Evolutionary conservation across 768 basidiomycete genomes (phyloP), one percentile per base, ranked within the genome.

Genomic region (Nidularia sp.): DNA sequence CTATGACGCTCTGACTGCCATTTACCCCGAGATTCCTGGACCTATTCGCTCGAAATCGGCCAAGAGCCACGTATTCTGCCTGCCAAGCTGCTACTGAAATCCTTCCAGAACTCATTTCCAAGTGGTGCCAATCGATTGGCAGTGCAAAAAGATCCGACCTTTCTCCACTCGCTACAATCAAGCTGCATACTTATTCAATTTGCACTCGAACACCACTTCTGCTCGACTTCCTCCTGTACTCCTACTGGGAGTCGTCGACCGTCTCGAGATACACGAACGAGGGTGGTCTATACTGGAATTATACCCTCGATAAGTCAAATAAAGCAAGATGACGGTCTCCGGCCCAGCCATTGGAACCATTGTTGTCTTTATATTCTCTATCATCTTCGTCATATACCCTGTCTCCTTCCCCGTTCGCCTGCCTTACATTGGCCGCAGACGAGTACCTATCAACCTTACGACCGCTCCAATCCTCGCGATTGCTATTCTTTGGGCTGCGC

Each of bases 401-500:
- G 62, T 78, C 32, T 59, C 58, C 1, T 60, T 68, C 2, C 44
- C n/a, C 9, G 47, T 48, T 48, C 32, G 13, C 13, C 18, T 29
- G 31, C 22, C 47, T 32, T 31, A 34, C 12, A 32, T 12, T 4
- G 25, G 25, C 25, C 25, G 25, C 4, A 29, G 25, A 29, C 66
- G 58, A 35, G 59, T 79, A 15, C 69, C 66, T 7, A 61, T 83
- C 43, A 73, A 81, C 59, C 72, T 83, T 39, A 78, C 75, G 1
- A 80, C 79, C 2, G 78, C 80, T 1, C 81, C 81, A 0, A 79
- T 81, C 18, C 58, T 77, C 46, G 73, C 77, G 8, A 80, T 83
- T 25, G 70, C 72, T 1, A 60, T 82, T 33, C 60, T 83, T 13
- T 81, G 79, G 81, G 80, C 81, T 2, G 64, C 79, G 0, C 79